Conservation (phyloP, 192 early-diverging fungal species). For the Powellomyces hirtus region DNA sequence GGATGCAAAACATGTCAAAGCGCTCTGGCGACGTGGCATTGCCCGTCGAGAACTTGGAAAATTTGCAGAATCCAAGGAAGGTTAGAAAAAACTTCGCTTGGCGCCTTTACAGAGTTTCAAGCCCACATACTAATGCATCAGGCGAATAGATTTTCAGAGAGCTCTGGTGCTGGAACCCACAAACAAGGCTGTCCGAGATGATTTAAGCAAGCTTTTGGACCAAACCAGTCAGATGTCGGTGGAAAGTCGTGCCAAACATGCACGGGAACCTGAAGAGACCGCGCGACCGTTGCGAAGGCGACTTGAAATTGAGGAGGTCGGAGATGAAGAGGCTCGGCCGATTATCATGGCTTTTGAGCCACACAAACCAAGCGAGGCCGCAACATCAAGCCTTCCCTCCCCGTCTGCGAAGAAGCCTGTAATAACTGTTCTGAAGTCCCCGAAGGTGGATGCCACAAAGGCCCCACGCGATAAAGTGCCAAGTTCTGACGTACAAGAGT, state of each 20-base stretch:
- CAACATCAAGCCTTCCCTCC: neutral
- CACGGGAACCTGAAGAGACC: slow-evolving; percentile 1
- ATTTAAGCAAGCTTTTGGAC: slow-evolving; percentile 23
- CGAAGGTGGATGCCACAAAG: neutral
- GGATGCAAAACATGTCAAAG: slow-evolving; percentile 74
- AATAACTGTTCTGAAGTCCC: neutral
- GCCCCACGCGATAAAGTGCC: neutral
- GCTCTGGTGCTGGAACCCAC: slow-evolving; percentile 66
- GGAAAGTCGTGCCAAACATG: neutral
- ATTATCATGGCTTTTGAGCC: neutral
- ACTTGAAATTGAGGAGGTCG: slow-evolving; percentile 56
- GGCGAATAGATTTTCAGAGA: slow-evolving; percentile 56
- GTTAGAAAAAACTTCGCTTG: slow-evolving; percentile 13
- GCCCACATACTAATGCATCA: neutral
- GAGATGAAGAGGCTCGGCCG: slow-evolving; percentile 28
- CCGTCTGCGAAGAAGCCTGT: neutral
- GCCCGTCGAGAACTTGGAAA: slow-evolving; percentile 54
- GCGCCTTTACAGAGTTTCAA: neutral
- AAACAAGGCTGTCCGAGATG: slow-evolving; percentile 63
- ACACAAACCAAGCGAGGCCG: neutral
- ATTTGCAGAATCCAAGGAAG: slow-evolving; percentile 54
- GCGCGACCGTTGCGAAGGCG: slow-evolving; percentile 40
- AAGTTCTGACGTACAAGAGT: neutral
- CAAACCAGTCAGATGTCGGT: no score
- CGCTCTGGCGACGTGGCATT: slow-evolving; percentile 72